Evolutionary conservation across 495 filamentous ascomycete genomes (phyloP), one percentile per base, ranked within the genome.

Genomic region (Xylaria scruposa): DNA sequence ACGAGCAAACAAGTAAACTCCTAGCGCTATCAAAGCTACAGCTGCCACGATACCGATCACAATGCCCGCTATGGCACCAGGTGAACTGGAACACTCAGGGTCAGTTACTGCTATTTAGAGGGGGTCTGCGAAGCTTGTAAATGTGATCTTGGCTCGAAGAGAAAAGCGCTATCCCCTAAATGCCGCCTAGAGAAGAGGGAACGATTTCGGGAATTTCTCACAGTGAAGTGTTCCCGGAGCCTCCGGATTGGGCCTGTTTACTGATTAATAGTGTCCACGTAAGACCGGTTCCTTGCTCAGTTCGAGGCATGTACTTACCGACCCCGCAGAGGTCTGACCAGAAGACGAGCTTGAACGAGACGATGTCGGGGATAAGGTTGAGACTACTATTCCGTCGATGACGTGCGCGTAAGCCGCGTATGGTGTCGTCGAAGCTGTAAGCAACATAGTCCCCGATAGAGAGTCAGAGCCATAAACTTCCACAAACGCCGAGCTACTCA

Each of bases 341-440:
- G 46, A 64, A 24, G 53, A 17, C 17, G 54, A 58, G 26, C 54
- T 3, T 10, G 54, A 33, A 29, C 24, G 8, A 29, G 51, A 33
- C 1, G 73, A 73, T 24, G 69, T 66, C 40, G 68, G 29, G 13
- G 75, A 12, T 4, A 70, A 66, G 38, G 72, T 72, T 26, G 74
- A 70, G 19, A 72, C 40, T 13, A 58, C 74, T 58, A 74, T 76
- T 12, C 76, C 76, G 40, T 78, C 76, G 51, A 74, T 74, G 19
- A 73, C 67, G 54, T 72, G 71, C 12, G 76, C 76, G 40, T 73
- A 78, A 31, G 66, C 68, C 67, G 69, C 64, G 44, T 59, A 74
- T 21, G 24, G n/a, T 12, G 74, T 51, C n/a, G 58, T 62, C 9
- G 76, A 68, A 7, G 76, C 74, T 3, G 72, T 72, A 44, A 74